These are phyloP conservation scores for Tausonia pullulans DNA, from an alignment of 1,284 basidiomycete species.

Conservation along the genomic window DNA sequence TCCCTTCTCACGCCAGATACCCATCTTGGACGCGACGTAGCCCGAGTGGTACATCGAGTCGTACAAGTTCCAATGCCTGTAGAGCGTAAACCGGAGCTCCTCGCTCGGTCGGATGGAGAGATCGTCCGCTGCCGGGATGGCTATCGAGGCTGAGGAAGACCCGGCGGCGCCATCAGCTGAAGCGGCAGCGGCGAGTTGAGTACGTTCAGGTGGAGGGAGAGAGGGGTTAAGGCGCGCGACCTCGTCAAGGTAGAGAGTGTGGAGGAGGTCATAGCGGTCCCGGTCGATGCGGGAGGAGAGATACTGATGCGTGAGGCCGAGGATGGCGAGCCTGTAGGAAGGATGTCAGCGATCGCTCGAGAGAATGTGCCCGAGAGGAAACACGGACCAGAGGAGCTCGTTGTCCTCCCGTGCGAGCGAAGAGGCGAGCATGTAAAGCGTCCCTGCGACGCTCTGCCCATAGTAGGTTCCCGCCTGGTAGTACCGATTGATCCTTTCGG, in stretches of 20 bases:
- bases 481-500: slow-evolving; percentile 60
- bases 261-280: slow-evolving; percentile 69
- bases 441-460: slow-evolving; percentile 79
- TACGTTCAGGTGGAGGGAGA: slow-evolving; percentile 24
- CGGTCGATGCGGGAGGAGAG: slow-evolving; percentile 75
- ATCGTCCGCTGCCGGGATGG: slow-evolving; percentile 48
- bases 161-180: slow-evolving; percentile 31
- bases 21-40: slow-evolving; percentile 88
- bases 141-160: slow-evolving; percentile 22
- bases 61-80: slow-evolving; percentile 95
- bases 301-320: slow-evolving; percentile 91
- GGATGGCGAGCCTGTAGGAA: slow-evolving; percentile 66
- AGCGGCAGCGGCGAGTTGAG: slow-evolving; percentile 17
- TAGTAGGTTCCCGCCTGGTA: slow-evolving; percentile 76
- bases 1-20: slow-evolving; percentile 92
- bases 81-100: slow-evolving; percentile 85
- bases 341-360: neutral
- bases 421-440: slow-evolving; percentile 82
- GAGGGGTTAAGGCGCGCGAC: slow-evolving; percentile 74
- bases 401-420: slow-evolving; percentile 82
- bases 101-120: slow-evolving; percentile 64
- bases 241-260: slow-evolving; percentile 70
- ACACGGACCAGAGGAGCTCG: slow-evolving; percentile 72
- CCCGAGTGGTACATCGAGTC: slow-evolving; percentile 96
- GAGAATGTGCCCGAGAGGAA: neutral